These are phyloP conservation scores for Fraxinus albicans DNA, from an alignment of 305 asterid genomes.

Conservation along the genomic window DNA sequence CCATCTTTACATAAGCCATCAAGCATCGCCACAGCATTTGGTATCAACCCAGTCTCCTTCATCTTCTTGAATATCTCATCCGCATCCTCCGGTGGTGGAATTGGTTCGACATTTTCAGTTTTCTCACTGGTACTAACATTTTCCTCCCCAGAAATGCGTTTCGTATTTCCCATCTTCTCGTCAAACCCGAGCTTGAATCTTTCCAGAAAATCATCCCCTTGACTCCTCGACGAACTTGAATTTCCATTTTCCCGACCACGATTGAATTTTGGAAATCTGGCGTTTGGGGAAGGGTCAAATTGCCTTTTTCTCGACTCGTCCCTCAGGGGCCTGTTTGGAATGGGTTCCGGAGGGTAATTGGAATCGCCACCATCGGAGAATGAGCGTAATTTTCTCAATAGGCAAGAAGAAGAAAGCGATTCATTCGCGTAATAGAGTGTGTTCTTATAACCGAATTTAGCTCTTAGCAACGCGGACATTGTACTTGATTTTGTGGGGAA, in stretches of 20 bases:
- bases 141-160: constrained; percentile 18
- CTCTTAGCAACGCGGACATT: constrained; percentile 34
- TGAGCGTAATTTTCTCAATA: constrained; percentile 22
- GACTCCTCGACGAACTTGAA: constrained; percentile 17
- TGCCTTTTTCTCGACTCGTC: constrained; percentile 20
- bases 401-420: constrained; percentile 22
- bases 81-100: constrained; percentile 55
- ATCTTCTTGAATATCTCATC: constrained; percentile 86
- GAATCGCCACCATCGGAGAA: constrained; percentile 30
- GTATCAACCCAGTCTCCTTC: constrained; percentile 87
- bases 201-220: constrained; percentile 56
- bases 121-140: constrained; percentile 8
- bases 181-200: constrained; percentile 70
- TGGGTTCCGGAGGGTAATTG: constrained; percentile 43
- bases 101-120: constrained; percentile 27
- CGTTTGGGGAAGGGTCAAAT: constrained; percentile 14
- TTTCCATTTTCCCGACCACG: constrained; percentile 29
- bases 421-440: not conserved
- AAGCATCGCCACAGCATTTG: constrained; percentile 93
- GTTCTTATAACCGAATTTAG: constrained; percentile 11
- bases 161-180: constrained; percentile 29
- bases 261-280: constrained; percentile 28
- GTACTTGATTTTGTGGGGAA: not conserved
- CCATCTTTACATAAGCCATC: constrained; percentile 93
- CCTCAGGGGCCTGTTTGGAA: constrained; percentile 52